Percentiles rank a stretch among this genome's conserved stretches.
phyloP scores from a whole-genome alignment of 352 stramenopile genomes.

The Peronospora destructor region DNA sequence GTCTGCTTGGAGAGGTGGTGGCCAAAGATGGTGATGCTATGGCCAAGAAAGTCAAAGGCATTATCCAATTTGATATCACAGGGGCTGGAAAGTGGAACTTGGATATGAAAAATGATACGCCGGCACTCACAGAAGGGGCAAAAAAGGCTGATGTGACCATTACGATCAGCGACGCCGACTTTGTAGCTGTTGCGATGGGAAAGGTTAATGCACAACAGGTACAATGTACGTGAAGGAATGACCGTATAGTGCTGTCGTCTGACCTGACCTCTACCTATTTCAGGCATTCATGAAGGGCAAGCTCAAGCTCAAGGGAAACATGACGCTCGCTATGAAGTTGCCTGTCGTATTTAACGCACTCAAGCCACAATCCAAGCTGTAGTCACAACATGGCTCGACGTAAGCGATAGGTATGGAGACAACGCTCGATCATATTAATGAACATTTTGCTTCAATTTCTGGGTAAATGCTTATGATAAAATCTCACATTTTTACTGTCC shows the following conservation, averaged over 20 bases:
- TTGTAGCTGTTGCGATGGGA: constrained; percentile 69
- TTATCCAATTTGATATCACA: constrained; percentile 75
- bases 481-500: constrained; percentile 24
- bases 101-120: constrained; percentile 62
- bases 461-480: constrained; percentile 3
- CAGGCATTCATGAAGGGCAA: constrained; percentile 94
- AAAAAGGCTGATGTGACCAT: constrained; percentile 80
- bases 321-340: constrained; percentile 93
- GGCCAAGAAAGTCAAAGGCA: constrained; percentile 73
- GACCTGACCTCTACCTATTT: constrained; percentile 14
- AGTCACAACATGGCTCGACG: constrained; percentile 1
- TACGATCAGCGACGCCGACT: constrained; percentile 67
- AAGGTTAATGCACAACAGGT: constrained; percentile 88
- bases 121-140: constrained; percentile 45
- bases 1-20: constrained; percentile 52
- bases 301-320: constrained; percentile 94
- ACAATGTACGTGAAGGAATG: neutral
- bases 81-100: constrained; percentile 70
- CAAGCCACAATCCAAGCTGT: constrained; percentile 75
- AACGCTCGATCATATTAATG: constrained; percentile 9
- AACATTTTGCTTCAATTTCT: neutral
- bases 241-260: constrained; percentile 4
- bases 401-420: neutral
- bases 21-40: constrained; percentile 46
- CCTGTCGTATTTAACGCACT: constrained; percentile 88